Base-by-base conservation (phyloP, 768 basidiomycete genomes). In the Termitomyces sp. region DNA sequence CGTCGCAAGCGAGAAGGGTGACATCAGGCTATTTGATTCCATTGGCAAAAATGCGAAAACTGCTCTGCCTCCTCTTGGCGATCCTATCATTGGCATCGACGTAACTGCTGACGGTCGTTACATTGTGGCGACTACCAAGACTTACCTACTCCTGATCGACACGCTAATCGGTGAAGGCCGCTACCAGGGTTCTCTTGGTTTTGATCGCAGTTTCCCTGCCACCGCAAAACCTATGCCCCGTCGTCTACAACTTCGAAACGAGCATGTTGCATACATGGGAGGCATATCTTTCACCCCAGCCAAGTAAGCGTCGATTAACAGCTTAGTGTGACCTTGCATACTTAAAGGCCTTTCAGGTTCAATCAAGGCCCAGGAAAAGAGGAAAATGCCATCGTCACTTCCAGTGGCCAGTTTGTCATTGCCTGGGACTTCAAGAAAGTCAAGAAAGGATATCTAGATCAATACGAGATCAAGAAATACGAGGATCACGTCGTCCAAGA, bases 21-120 rank as follows among this genome's bases (percentile, higher is more conserved):
- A 98, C 66, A 90, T 99, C 60, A 79, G 95, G 36, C 76, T 99
- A 52, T 99, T 94, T 61, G 97, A 99, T 71, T 79, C 88, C 44
- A 89, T 99, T 60, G 97, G 97, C 41, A 99, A 98, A 81, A 98
- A 93, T 65, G 97, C 97, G 27, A 99, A 99, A 83, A 99, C 97
- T 11, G 94, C 95, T 12, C 75, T 99, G 33, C 94, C 95, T 32
- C 91, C 94, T 41, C 78, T 98, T 18, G 97, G 97, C 13, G 94
- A 97, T 71, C 91, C 96, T 42, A 98, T 99, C 63, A 70, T 91
- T 48, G 97, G 97, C 33, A 81, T 99, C 49, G 97, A 99, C 72
- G 91, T 91, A 11, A 94, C 94, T 7, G 90, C 93, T 23, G 85
- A 92, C 66, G 97, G 97, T 48, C 86, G 94, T 48, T 99, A 88